These are phyloP conservation scores for Tricholoma flavovirens DNA, from an alignment of 768 basidiomycete genomes.

Conservation along the genomic window DNA sequence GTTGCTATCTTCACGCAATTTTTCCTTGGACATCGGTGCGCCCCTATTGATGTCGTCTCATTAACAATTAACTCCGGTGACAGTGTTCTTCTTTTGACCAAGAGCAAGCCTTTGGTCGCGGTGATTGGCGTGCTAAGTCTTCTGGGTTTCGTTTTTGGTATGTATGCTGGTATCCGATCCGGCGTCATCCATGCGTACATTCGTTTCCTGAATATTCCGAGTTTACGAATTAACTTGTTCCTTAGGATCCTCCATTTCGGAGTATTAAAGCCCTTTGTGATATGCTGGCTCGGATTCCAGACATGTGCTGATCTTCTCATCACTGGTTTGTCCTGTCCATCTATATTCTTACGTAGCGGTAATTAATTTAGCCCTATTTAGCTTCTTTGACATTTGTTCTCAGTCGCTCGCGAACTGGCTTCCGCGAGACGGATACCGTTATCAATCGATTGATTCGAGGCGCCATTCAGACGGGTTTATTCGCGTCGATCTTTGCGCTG, in stretches of 20 bases:
- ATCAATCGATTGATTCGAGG: constrained; percentile 51
- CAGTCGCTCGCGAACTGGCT: constrained; percentile 42
- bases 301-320: constrained; percentile 39
- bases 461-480: constrained; percentile 49
- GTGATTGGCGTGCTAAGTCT: constrained; percentile 33
- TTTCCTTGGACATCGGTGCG: constrained; percentile 42
- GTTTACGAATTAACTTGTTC: background rate
- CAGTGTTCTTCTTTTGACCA: constrained; percentile 33
- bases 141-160: constrained; percentile 37
- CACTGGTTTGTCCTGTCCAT: constrained; percentile 27
- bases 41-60: background rate
- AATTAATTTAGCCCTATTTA: constrained; percentile 5
- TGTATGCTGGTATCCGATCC: constrained; percentile 36
- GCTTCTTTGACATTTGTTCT: constrained; percentile 27
- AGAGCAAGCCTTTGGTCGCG: constrained; percentile 27
- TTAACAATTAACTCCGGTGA: background rate
- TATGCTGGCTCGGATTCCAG: constrained; percentile 43
- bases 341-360: background rate
- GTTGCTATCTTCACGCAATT: constrained; percentile 46
- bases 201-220: too few relatives aligned
- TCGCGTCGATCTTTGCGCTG: constrained; percentile 46
- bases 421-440: constrained; percentile 44
- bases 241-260: constrained; percentile 37
- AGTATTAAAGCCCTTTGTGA: constrained; percentile 36
- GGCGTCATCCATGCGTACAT: constrained; percentile 38